These are phyloP conservation scores for Neospermospora avenae DNA, from an alignment of 2,329 filamentous ascomycete genomes.

Conservation along the genomic window DNA sequence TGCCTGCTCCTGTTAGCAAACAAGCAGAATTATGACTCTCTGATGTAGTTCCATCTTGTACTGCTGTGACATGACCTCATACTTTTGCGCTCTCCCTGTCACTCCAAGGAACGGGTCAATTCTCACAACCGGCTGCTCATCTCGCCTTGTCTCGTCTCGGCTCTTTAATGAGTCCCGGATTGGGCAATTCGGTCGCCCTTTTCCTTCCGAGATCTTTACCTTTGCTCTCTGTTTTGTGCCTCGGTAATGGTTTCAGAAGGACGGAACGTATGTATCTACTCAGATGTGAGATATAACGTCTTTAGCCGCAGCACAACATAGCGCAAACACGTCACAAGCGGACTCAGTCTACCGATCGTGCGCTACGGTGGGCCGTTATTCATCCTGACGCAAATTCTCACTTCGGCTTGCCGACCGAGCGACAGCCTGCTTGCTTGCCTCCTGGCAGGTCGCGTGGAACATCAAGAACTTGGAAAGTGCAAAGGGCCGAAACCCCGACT, in stretches of 20 bases:
- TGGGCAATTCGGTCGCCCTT: constrained; percentile 1
- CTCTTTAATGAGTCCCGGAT: neutral
- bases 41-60: neutral
- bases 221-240: no score
- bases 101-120: neutral
- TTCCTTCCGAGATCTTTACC: neutral
- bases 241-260: neutral
- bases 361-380: neutral
- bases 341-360: no score
- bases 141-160: neutral
- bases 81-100: neutral
- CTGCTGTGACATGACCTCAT: neutral
- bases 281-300: no score
- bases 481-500: neutral
- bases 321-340: no score
- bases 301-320: no score
- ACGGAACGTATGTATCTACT: neutral
- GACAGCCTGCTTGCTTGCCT: neutral
- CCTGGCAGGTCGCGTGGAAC: neutral
- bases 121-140: neutral
- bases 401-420: neutral
- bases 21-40: no score
- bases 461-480: neutral
- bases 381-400: neutral
- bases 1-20: no score